phyloP scores from a whole-genome alignment of 169 alveolate species.

The Plasmodium relictum region DNA sequence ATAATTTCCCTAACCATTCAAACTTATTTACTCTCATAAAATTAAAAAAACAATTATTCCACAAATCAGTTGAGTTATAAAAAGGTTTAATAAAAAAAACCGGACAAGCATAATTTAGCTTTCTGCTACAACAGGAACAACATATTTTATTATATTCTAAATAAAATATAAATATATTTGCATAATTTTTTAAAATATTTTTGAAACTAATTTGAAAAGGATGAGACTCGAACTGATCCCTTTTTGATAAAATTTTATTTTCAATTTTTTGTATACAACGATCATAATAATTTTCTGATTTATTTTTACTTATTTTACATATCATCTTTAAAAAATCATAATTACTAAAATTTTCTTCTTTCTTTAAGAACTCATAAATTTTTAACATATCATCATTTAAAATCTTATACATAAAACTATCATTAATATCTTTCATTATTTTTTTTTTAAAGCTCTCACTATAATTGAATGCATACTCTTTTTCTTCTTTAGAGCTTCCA shows the following conservation, averaged over 20 bases:
- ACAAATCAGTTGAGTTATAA: constrained; percentile 63
- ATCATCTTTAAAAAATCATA: constrained; percentile 70
- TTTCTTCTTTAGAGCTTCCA: neutral
- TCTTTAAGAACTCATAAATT: constrained; percentile 46
- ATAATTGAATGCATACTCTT: neutral
- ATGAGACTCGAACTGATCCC: constrained; percentile 77
- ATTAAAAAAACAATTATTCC: constrained; percentile 65
- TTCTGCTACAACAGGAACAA: constrained; percentile 67
- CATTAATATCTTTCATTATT: constrained; percentile 31
- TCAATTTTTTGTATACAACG: constrained; percentile 55
- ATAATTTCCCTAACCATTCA: constrained; percentile 41
- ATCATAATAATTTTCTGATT: constrained; percentile 47
- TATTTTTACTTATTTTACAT: constrained; percentile 56
- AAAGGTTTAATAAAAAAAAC: constrained; percentile 74
- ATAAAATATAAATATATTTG: constrained; percentile 50
- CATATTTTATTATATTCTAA: constrained; percentile 40
- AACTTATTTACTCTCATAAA: constrained; percentile 72
- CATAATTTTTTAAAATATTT: constrained; percentile 75
- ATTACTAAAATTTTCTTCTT: constrained; percentile 55
- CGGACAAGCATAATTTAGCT: constrained; percentile 62
- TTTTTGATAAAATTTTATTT: constrained; percentile 68
- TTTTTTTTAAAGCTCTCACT: constrained; percentile 12
- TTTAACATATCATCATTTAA: constrained; percentile 51
- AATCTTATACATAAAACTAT: constrained; percentile 31
- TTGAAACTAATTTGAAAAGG: constrained; percentile 68